Base-by-base conservation (phyloP, 192 early-diverging fungal species). In the Linnemannia zychae region DNA sequence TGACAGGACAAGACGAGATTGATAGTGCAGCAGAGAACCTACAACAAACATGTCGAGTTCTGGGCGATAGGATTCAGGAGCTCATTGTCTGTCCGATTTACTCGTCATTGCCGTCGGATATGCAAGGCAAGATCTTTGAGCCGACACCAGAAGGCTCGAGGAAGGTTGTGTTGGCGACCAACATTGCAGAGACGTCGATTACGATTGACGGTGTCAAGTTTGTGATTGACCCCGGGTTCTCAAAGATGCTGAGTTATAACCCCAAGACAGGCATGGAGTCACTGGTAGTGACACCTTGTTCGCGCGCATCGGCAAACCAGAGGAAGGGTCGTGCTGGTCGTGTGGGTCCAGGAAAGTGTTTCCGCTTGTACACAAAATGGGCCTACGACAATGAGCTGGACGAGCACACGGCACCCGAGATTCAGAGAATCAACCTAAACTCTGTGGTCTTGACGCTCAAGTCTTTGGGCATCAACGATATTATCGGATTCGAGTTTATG, bases 1-100 rank as follows among this genome's bases (percentile, higher is more conserved):
- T 99, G 82, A 99, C 99, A 13, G 91, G 99, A 48, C 99, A 99
- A 91, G 97, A 99, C 63, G 99, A 99, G 90, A 99, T 99, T 78
- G 99, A 99, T 79, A 91, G 91, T 66, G 97, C 96, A 4, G 93
- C 97, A 46, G 97, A 98, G 84, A 91, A 88, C 13, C 84, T 99
- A 68, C 80, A 89, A 70, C 92, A 95, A 66, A 95, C 96, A 37
- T 92, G 92, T 71, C 90, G 92, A 77, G 90, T 94, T 18, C 91
- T 99, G 7, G 99, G 99, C 7, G 95, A 93, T 75, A 94, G 93
- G 67, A 97, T 99, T 63, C 88, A 88, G 0, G 98, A 99, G 79
- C 91, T 99, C 36, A 93, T 99, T 48, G 92, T 99, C 70, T 95
- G 96, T 69, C 99, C 99, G 9, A 98, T 99, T 60, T 99, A 99